Conservation (phyloP, 192 early-diverging fungal genomes). For the Phlyctochytrium bullatum region DNA sequence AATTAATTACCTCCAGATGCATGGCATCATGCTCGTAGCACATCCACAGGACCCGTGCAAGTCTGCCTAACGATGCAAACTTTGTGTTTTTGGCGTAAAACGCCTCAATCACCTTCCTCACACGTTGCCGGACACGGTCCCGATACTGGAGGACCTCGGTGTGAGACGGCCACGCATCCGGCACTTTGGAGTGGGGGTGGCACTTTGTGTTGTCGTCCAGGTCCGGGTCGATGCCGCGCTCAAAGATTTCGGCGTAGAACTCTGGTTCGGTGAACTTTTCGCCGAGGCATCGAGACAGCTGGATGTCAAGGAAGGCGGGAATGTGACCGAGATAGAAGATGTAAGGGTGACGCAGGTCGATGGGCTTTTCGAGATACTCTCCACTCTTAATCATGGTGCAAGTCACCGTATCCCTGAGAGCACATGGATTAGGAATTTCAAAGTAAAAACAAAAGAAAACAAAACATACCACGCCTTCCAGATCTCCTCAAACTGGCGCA, state of each 20-base stretch:
- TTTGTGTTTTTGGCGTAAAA: constrained; percentile 26
- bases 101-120: constrained; percentile 45
- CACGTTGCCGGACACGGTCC: constrained; percentile 58
- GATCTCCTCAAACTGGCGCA: constrained; percentile 71
- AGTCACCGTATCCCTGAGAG: constrained; percentile 64
- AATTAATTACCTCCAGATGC: constrained; percentile 70
- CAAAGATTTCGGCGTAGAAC: constrained; percentile 76
- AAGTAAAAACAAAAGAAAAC: constrained; percentile 16
- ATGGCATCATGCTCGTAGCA: constrained; percentile 90
- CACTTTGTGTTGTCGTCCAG: constrained; percentile 50
- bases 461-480: constrained; percentile 69
- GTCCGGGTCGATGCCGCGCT: constrained; percentile 92
- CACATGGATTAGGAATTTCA: not conserved
- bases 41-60: constrained; percentile 77
- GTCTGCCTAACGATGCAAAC: constrained; percentile 22
- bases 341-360: constrained; percentile 80
- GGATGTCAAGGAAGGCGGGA: constrained; percentile 47
- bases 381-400: constrained; percentile 55
- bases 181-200: constrained; percentile 73
- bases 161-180: constrained; percentile 69
- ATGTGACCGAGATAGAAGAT: constrained; percentile 91
- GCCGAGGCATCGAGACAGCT: constrained; percentile 31
- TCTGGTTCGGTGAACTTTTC: constrained; percentile 58
- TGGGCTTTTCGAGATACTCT: constrained; percentile 62
- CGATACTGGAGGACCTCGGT: constrained; percentile 65